Evolutionary conservation across 2,329 filamentous ascomycete genomes (phyloP), one percentile per base, ranked within the genome.

Genomic region (Ceratocystis cacaofunesta): DNA sequence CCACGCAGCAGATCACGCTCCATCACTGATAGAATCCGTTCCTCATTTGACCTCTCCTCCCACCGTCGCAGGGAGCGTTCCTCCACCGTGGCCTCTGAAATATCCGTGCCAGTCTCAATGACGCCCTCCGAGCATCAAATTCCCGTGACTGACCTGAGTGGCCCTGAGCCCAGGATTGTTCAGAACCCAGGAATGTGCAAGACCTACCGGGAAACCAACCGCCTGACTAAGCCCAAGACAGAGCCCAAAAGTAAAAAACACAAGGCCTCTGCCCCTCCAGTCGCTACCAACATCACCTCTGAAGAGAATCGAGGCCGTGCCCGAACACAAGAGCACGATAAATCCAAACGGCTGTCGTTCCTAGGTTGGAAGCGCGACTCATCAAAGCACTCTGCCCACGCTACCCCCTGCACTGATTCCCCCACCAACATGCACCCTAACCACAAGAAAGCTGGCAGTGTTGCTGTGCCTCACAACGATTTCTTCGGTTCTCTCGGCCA

Each of bases 71-170:
- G 60, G 58, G 62, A 64, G 17, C 32, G 55, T n/a, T 61, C 55
- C 17, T 30, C 48, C 36, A 62, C 44, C 32, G 43, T 67, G 44
- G 61, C 55, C 25, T 65, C 63, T 48, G 62, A 64, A 17, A 55
- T 64, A 17, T 58, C 65, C 62, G 36, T 63, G 48, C 65, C 65
- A 61, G 30, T 66, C 41, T 66, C 50, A 4, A 50, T 32, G 32
- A 57, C 60, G 32, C 55, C 61, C 32, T 60, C 65, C 12, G 65
- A 63, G 3, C 22, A 63, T n/a, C 63, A 65, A 61, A 61, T 65
- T 60, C 60, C 66, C 25, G 66, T 67, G 25, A 68, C 64, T 12
- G 66, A 65, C 36, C 55, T 65, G 30, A 66, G 64, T 44, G 64
- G 66, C 15, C 66, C 64, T 28, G 64, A 61, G 19, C 64, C 64